Base-by-base conservation (phyloP, 2,329 filamentous ascomycete genomes). In the Fulvia fulva region DNA sequence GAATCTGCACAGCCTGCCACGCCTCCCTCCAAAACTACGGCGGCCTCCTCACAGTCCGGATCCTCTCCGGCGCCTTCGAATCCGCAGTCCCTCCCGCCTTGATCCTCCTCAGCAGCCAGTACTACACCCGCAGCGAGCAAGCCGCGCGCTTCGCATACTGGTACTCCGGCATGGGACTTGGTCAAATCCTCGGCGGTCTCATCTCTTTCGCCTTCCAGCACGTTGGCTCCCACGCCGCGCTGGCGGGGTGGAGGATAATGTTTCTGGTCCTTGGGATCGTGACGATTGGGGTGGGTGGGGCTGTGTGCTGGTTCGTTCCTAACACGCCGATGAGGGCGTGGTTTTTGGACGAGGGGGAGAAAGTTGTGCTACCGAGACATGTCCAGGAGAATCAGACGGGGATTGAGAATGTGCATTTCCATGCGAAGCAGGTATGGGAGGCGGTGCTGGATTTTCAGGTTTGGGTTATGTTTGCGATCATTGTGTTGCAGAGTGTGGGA, bases 361-460 rank as follows among this genome's bases (percentile, higher is more conserved):
- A 67, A 75, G 77, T 77, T 41, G 76, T 85, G 51, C 71, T 77
- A 65, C 65, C 77, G 19, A 71, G 76, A 56, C 73, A 75, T 26
- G 71, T 77, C 26, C 70, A 73, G 28, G 70, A 67, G 37, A 77
- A 78, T 63, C 74, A 76, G 61, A 77, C 74, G 1, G 75, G 75
- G 63, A 68, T 77, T 25, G 73, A 75, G 55, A 76, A 76, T 64
- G 73, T 68, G 62, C 71, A 73, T 30, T 83, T 83, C 71, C 76
- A 79, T 26, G 58, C 70, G 1, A 75, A 81, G 56, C 81, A 84
- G 62, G 72, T 83, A 63, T 76, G 76, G 60, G 82, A 84, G 63
- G 80, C 83, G 0, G 73, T 89, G 8, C 70, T 71, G 1, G 88
- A 91, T 62, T 85, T 86, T 1, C 86, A 90, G 53, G 69, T 71